Evolutionary conservation across 305 asterid species (phyloP).

Genomic region (Stenogyne calaminthoides): DNA sequence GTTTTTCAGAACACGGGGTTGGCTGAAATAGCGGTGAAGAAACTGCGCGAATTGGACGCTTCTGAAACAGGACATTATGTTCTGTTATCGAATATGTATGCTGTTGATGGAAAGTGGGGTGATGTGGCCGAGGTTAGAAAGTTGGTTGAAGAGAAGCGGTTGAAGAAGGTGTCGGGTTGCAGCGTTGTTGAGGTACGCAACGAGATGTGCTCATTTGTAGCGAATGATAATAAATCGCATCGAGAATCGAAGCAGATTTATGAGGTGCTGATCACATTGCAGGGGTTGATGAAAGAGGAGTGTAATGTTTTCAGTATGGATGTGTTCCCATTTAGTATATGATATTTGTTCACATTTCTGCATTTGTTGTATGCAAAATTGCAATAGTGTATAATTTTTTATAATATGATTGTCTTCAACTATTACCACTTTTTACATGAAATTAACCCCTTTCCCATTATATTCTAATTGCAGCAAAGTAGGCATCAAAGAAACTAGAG

Average conservation of each 20-base stretch:
- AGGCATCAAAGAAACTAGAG: background rate
- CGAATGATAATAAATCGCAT: conserved; percentile 44
- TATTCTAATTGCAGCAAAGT: too few species aligned
- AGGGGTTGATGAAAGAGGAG: conserved; percentile 38
- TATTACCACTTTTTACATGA: background rate
- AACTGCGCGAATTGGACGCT: conserved; percentile 46
- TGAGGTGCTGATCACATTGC: conserved; percentile 30
- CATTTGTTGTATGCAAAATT: background rate
- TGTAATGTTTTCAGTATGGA: background rate
- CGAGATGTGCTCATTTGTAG: conserved; percentile 35
- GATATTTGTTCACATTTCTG: background rate
- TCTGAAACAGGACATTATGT: conserved; percentile 52
- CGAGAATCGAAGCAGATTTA: conserved; percentile 30
- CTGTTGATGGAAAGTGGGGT: conserved; percentile 64
- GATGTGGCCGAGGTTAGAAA: conserved; percentile 58
- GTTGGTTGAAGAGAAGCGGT: conserved; percentile 43
- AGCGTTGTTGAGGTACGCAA: conserved; percentile 45
- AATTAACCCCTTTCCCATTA: too few species aligned
- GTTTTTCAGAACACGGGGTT: conserved; percentile 54
- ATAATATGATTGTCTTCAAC: background rate
- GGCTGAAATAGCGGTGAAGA: conserved; percentile 62
- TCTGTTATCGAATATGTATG: conserved; percentile 66
- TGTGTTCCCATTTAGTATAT: background rate
- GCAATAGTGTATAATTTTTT: background rate
- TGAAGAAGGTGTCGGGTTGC: conserved; percentile 48